A percentile compares a stretch with the other conserved stretches of the same genome.
Conservation (phyloP, 2,329 filamentous ascomycete genomes). For the Aspergillus versicolor region DNA sequence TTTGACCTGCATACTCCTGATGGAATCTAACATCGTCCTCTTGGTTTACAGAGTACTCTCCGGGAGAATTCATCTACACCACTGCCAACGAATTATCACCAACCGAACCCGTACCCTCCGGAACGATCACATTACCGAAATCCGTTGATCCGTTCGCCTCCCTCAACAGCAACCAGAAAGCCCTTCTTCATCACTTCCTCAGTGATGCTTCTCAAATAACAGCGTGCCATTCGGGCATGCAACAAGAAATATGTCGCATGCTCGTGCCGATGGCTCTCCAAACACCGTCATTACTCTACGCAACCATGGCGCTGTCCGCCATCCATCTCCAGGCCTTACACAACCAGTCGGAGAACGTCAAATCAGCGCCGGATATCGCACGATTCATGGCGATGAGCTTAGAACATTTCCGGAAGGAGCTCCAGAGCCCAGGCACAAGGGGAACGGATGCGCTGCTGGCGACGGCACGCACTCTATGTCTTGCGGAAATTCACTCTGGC, state of each 20-base stretch:
- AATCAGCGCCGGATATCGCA: slow-evolving; percentile 38
- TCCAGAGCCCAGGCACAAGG: slow-evolving; percentile 33
- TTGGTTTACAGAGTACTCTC: slow-evolving; percentile 35
- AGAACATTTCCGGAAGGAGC: slow-evolving; percentile 41
- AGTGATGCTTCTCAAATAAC: slow-evolving; percentile 43
- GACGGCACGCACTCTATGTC: slow-evolving; percentile 43
- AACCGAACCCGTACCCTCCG: slow-evolving; percentile 12
- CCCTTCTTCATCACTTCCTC: slow-evolving; percentile 42
- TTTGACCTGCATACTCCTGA: not conserved
- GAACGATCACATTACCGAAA: slow-evolving; percentile 26
- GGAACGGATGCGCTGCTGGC: slow-evolving; percentile 39
- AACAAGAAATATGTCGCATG: slow-evolving; percentile 43
- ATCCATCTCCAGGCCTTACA: slow-evolving; percentile 41
- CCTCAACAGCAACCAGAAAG: slow-evolving; percentile 35
- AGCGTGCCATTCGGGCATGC: slow-evolving; percentile 41
- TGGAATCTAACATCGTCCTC: not conserved
- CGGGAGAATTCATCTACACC: slow-evolving; percentile 42
- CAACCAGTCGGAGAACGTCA: slow-evolving; percentile 36
- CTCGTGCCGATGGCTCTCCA: slow-evolving; percentile 46
- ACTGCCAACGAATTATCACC: slow-evolving; percentile 29
- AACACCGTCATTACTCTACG: slow-evolving; percentile 43
- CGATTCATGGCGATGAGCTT: slow-evolving; percentile 42
- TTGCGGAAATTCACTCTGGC: slow-evolving; percentile 45
- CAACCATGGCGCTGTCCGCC: slow-evolving; percentile 44
- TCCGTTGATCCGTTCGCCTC: slow-evolving; percentile 39